A percentile compares a stretch with the other conserved stretches of the same genome.
Evolutionary conservation across 2,329 filamentous ascomycete genomes (phyloP).

Genomic region (Penicillium sp.): DNA sequence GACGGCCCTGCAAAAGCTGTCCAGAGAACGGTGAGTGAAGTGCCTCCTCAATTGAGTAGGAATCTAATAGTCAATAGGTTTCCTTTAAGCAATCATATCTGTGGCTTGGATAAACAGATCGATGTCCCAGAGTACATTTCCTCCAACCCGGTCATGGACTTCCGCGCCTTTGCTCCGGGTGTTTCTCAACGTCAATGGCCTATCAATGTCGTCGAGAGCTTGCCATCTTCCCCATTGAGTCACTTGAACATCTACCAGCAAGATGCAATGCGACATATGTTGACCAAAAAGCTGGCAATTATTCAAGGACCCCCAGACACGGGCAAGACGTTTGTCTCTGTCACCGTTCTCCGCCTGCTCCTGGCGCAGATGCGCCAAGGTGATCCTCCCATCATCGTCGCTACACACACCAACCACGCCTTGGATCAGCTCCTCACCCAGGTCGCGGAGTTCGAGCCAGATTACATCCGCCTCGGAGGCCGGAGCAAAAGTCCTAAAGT

Average conservation of each 20-base stretch:
- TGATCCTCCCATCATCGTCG: constrained; percentile 72
- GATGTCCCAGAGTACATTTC: constrained; percentile 56
- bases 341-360: constrained; percentile 68
- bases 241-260: constrained; percentile 72
- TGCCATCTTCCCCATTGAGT: constrained; percentile 49
- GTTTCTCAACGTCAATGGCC: constrained; percentile 41
- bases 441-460: constrained; percentile 61
- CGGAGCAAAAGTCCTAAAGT: constrained; percentile 68
- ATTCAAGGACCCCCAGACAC: constrained; percentile 81
- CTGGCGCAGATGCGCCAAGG: constrained; percentile 58
- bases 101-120: constrained; percentile 41
- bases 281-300: constrained; percentile 71
- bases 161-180: constrained; percentile 48
- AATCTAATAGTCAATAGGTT: constrained; percentile 37
- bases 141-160: constrained; percentile 51
- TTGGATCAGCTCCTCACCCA: constrained; percentile 76
- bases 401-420: constrained; percentile 89
- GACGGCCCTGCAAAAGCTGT: constrained; percentile 68
- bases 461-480: constrained; percentile 68
- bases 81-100: constrained; percentile 48
- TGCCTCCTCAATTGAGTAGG: neutral
- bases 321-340: constrained; percentile 80
- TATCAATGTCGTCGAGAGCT: constrained; percentile 57
- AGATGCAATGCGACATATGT: constrained; percentile 66
- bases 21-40: constrained; percentile 48